Evolutionary conservation across 176 grass and related monocot species (phyloP).

Genomic region (Triticum timopheevii): DNA sequence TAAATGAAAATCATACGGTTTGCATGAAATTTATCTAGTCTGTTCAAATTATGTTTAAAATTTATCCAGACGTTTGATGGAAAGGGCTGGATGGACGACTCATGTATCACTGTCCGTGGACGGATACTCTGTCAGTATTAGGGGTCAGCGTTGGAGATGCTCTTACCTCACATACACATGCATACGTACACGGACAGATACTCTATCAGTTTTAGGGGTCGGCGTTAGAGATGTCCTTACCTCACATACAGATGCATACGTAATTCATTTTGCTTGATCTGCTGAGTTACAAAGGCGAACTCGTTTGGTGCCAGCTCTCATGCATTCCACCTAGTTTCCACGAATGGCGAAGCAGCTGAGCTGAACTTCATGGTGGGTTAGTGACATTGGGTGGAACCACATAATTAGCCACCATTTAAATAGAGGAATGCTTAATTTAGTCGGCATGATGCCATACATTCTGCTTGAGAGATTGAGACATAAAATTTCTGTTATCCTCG

Average conservation of each 20-base stretch:
- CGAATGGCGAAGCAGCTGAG: not conserved
- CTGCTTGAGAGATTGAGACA: not conserved
- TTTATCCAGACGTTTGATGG: no score
- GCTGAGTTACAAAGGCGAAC: not conserved
- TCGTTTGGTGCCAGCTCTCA: not conserved
- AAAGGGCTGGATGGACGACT: no score
- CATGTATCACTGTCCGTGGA: no score
- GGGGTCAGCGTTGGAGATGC: no score
- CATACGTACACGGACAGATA: not conserved
- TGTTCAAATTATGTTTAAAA: no score
- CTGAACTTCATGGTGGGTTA: not conserved
- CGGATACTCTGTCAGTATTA: no score
- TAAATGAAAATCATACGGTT: no score
- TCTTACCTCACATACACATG: not conserved
- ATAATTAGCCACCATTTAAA: no score
- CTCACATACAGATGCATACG: not conserved
- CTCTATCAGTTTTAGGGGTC: no score
- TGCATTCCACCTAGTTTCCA: not conserved
- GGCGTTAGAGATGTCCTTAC: no score
- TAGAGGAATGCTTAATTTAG: not conserved
- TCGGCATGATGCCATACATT: not conserved
- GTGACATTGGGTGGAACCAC: not conserved
- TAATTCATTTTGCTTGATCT: constrained; percentile 20
- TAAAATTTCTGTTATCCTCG: constrained; percentile 10
- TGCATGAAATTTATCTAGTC: no score